Percentiles rank a stretch among this genome's conserved stretches.
Conservation (phyloP, 2,329 filamentous ascomycete species). For the Fusarium sp. region DNA sequence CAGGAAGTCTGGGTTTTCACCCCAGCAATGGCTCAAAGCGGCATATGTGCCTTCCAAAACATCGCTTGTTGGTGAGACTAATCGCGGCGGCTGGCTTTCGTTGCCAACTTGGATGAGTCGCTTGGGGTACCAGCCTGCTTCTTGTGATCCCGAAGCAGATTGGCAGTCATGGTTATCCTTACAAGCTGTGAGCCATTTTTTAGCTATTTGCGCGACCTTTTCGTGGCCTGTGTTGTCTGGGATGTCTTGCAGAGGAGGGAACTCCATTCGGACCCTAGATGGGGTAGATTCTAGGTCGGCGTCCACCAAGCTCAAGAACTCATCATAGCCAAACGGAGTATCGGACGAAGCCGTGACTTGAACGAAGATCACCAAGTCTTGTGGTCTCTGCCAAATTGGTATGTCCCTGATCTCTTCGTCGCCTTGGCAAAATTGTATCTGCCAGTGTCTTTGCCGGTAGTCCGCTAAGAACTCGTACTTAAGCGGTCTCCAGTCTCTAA, state of each 20-base stretch:
- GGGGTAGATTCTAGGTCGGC: neutral
- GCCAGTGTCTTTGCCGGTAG: neutral
- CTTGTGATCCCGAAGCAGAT: neutral
- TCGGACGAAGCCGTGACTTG: neutral
- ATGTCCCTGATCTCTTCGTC: neutral
- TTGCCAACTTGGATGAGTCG: neutral
- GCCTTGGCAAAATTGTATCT: neutral
- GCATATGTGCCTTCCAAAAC: neutral
- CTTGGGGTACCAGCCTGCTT: neutral
- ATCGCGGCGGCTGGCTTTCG: neutral
- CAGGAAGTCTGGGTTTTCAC: neutral
- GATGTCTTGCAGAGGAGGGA: neutral
- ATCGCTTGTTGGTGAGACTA: neutral
- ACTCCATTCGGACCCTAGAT: neutral
- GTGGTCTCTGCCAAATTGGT: neutral
- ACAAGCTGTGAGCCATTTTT: neutral
- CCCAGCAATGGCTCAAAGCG: conserved; percentile 8
- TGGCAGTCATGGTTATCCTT: neutral
- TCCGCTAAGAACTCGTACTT: neutral
- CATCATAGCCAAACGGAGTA: neutral
- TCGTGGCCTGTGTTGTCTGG: neutral
- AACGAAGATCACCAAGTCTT: neutral
- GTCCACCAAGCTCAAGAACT: neutral
- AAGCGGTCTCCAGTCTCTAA: neutral
- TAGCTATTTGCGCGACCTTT: neutral